Conservation (phyloP, 306 rosid species). For the Psophocarpus tetragonolobus region DNA sequence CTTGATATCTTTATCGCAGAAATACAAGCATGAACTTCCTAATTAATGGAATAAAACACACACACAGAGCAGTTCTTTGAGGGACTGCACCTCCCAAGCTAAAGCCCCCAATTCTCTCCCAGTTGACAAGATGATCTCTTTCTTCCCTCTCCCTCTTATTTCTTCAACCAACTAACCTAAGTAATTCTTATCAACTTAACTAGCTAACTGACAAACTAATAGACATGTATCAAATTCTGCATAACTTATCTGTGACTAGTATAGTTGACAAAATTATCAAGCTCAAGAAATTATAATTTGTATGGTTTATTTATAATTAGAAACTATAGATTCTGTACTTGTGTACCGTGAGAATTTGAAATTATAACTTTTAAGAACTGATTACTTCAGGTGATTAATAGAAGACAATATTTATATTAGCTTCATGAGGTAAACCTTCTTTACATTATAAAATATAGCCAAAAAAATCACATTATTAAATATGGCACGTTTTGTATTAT, state of each 20-base stretch:
- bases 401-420: constrained; percentile 3
- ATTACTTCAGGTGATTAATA: constrained; percentile 1
- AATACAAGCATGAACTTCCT: neutral
- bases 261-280: neutral
- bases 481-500: neutral
- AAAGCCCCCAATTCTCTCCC: neutral
- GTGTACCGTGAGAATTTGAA: constrained; percentile 21
- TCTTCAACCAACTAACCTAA: neutral
- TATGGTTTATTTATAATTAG: neutral
- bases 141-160: neutral
- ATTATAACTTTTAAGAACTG: neutral
- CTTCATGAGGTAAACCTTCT: constrained; percentile 13
- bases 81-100: neutral
- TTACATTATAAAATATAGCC: neutral
- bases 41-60: neutral
- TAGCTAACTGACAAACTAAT: neutral
- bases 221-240: neutral
- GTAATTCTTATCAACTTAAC: neutral
- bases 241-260: neutral
- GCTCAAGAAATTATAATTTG: neutral
- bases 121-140: neutral
- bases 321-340: neutral
- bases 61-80: neutral
- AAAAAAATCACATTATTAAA: constrained; percentile 19
- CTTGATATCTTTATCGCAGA: neutral